phyloP scores from a whole-genome alignment of 257 asterid genomes.

The Parsonsia alboflavescens region DNA sequence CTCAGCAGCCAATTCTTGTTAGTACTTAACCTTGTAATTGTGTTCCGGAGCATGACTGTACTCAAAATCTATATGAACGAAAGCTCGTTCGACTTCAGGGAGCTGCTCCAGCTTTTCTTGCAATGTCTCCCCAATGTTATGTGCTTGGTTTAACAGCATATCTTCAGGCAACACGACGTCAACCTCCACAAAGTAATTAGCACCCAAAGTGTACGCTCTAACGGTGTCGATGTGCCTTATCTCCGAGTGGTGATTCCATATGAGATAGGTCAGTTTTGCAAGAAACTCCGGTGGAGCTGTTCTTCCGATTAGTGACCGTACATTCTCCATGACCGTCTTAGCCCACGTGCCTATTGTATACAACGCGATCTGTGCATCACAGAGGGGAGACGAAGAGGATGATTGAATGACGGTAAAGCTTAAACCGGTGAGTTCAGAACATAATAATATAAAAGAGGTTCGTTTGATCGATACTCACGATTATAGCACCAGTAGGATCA shows the following conservation, averaged over 20 bases:
- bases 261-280: conserved; percentile 63
- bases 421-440: too few species aligned
- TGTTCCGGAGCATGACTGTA: conserved; percentile 78
- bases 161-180: conserved; percentile 78
- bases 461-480: conserved; percentile 49
- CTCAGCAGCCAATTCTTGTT: too few species aligned
- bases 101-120: conserved; percentile 83
- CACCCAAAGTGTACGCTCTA: conserved; percentile 81
- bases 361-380: conserved; percentile 55
- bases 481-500: conserved; percentile 84
- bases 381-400: neutral
- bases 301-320: conserved; percentile 75
- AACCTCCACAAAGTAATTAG: conserved; percentile 88
- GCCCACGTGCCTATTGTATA: conserved; percentile 90
- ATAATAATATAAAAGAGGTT: too few species aligned
- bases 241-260: conserved; percentile 81
- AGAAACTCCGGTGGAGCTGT: conserved; percentile 96
- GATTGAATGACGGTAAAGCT: neutral
- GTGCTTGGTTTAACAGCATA: conserved; percentile 69
- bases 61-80: conserved; percentile 87
- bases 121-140: conserved; percentile 75
- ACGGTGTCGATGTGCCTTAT: conserved; percentile 81
- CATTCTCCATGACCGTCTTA: conserved; percentile 77
- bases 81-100: conserved; percentile 81
- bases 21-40: conserved; percentile 33